Base-by-base conservation (phyloP, 345 rosid genomes). In the Gossypium thurberi region DNA sequence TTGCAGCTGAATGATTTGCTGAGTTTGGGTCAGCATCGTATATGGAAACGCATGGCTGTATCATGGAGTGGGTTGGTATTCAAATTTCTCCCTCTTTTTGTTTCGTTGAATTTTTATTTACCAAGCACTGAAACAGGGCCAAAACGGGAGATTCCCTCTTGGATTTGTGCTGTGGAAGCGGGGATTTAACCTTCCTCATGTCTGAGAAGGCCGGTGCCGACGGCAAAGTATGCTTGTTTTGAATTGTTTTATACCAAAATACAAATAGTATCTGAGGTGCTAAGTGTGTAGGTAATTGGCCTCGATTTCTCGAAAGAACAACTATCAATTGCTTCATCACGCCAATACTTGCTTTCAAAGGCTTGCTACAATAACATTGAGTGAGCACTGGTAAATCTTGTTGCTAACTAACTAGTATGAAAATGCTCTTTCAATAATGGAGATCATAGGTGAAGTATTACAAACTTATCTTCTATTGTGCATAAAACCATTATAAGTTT, bases 81-180 rank as follows among this genome's bases (percentile, higher is more conserved):
- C 23, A 15, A 20, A 62, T 15, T 66, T 37, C 11, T 23, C 8
- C 53, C 56, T 1, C 1, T 7, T 64, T 72, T 61, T 15, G 55
- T 56, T 15, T n/a, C 57, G 3, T 26, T 13, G 43, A 8, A 15
- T 14, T 40, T 53, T 71, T 0, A 18, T 44, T 47, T 15, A 2
- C 6, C 59, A 60, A 23, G 44, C 25, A 43, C 59, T 70, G 70
- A 3, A n/a, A 70, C 82, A 95, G 98, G 40, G 96, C 90, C 0
- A 89, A 82, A 79, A 50, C 18, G 70, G 97, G 96, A 52, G 96
- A 87, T 56, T 17, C 64, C 28, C 90, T 84, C 74, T 80, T 94
- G 82, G 98, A 95, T 81, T 79, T 95, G 86, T 95, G 99, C 70
- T 92, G 97, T 78, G 98, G 98, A 81, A 92, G 96, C 78, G 97